A percentile compares a stretch with the other conserved stretches of the same genome.
These are phyloP conservation scores for Coniochaeta sp. DNA, from an alignment of 2,329 filamentous ascomycete genomes.

Conservation along the genomic window DNA sequence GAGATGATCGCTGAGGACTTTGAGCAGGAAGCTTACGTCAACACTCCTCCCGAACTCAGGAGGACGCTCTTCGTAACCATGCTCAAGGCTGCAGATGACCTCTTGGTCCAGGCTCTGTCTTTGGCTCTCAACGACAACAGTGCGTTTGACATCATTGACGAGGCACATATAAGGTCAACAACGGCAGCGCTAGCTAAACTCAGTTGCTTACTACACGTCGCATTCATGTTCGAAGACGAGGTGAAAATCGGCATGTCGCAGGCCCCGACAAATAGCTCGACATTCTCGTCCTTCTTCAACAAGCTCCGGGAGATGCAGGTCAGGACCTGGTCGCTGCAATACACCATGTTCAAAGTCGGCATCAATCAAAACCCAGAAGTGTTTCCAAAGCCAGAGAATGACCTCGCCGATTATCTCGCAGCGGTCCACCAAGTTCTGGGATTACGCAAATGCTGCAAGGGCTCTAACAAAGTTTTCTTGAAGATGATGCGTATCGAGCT, in stretches of 20 bases:
- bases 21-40: constrained; percentile 54
- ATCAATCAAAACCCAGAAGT: constrained; percentile 57
- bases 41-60: constrained; percentile 55
- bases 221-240: constrained; percentile 77
- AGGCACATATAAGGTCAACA: constrained; percentile 66
- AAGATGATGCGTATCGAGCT: constrained; percentile 85
- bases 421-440: constrained; percentile 80
- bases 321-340: constrained; percentile 81
- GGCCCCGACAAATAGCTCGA: constrained; percentile 49
- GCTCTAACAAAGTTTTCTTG: constrained; percentile 79
- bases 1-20: constrained; percentile 67
- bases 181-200: constrained; percentile 66
- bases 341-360: constrained; percentile 69
- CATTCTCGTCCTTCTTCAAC: constrained; percentile 50
- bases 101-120: constrained; percentile 64
- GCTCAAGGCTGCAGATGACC: constrained; percentile 71
- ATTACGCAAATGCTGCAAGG: constrained; percentile 76
- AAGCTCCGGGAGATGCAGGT: constrained; percentile 84
- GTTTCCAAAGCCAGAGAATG: constrained; percentile 61
- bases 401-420: constrained; percentile 71
- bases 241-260: constrained; percentile 68
- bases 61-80: constrained; percentile 65
- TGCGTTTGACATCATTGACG: constrained; percentile 79
- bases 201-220: constrained; percentile 68
- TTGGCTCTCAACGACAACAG: constrained; percentile 58